Percentiles rank a stretch among this genome's conserved stretches.
Evolutionary conservation across 768 basidiomycete species (phyloP).

Genomic region (Lentinula guzmanii): DNA sequence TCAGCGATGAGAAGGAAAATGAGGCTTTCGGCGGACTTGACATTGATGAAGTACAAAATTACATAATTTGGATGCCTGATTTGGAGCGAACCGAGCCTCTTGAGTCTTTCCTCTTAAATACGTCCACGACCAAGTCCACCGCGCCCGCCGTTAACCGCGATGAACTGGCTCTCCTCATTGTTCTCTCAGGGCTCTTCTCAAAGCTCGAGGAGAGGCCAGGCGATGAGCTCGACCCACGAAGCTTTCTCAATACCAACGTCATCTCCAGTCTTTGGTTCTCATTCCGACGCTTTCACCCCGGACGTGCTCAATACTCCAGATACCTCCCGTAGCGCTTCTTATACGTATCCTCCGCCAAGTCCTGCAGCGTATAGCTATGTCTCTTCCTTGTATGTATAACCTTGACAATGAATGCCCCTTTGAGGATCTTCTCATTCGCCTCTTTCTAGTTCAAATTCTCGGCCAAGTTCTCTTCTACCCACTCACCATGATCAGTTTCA

Average conservation of each 20-base stretch:
- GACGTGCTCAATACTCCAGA: constrained; percentile 46
- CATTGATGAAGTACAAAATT: neutral
- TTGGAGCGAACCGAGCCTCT: neutral
- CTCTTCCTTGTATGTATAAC: constrained; percentile 44
- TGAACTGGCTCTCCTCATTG: constrained; percentile 72
- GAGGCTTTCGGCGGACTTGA: neutral
- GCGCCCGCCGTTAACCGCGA: constrained; percentile 19
- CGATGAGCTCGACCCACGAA: constrained; percentile 76
- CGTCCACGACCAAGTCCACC: neutral
- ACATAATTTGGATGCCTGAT: neutral
- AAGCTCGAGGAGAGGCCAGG: constrained; percentile 51
- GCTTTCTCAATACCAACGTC: constrained; percentile 82
- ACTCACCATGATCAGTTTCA: constrained; percentile 53
- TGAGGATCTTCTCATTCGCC: constrained; percentile 6
- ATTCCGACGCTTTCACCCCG: constrained; percentile 56
- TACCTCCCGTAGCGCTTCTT: constrained; percentile 41
- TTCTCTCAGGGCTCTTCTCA: constrained; percentile 49
- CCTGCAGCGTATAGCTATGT: constrained; percentile 53
- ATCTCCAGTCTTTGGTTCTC: constrained; percentile 49
- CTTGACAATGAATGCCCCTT: neutral
- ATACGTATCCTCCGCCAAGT: constrained; percentile 76
- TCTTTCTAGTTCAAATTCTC: constrained; percentile 35
- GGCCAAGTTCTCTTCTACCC: constrained; percentile 56
- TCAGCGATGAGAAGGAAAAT: neutral
- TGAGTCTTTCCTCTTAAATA: neutral